Conservation (phyloP, 352 stramenopile species). For the Globisporangium ultimum region DNA sequence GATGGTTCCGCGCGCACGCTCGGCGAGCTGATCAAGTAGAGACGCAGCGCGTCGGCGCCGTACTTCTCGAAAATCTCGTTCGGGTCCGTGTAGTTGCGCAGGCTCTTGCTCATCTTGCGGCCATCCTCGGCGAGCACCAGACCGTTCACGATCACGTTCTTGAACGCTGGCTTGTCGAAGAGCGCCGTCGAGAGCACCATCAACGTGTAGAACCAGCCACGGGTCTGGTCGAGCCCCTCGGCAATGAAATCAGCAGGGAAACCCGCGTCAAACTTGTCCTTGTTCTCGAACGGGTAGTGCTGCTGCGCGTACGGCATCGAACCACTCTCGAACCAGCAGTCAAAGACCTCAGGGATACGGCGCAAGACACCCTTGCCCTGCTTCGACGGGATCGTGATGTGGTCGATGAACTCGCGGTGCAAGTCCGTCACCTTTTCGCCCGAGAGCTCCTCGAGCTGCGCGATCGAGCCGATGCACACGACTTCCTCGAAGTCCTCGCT, state of each 20-base stretch:
- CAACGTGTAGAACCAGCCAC: slow-evolving; percentile 99
- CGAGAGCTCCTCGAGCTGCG: slow-evolving; percentile 94
- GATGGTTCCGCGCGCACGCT: slow-evolving; percentile 98
- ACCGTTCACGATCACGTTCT: slow-evolving; percentile 99
- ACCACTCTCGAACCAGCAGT: slow-evolving; percentile 99
- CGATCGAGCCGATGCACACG: slow-evolving; percentile 96
- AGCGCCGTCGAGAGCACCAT: slow-evolving; percentile 99
- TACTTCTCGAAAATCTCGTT: slow-evolving; percentile 95
- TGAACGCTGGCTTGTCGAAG: slow-evolving; percentile 99
- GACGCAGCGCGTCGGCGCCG: slow-evolving; percentile 96
- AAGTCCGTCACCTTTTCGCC: slow-evolving; percentile 93
- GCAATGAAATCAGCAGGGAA: slow-evolving; percentile 99
- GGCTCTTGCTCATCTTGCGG: slow-evolving; percentile 99
- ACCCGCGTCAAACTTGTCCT: slow-evolving; percentile 94
- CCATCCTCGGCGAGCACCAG: slow-evolving; percentile 98
- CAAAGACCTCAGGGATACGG: slow-evolving; percentile 93
- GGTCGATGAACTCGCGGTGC: slow-evolving; percentile 98
- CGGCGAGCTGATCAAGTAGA: slow-evolving; percentile 99
- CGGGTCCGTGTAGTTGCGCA: slow-evolving; percentile 99
- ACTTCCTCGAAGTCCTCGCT: slow-evolving; percentile 97
- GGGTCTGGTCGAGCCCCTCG: slow-evolving; percentile 99
- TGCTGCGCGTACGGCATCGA: slow-evolving; percentile 99
- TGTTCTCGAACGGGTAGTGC: slow-evolving; percentile 99
- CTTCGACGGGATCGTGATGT: slow-evolving; percentile 97
- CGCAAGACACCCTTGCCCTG: slow-evolving; percentile 82